Conservation (phyloP, 768 basidiomycete genomes). For the Gloeopeniophorella convolvens region DNA sequence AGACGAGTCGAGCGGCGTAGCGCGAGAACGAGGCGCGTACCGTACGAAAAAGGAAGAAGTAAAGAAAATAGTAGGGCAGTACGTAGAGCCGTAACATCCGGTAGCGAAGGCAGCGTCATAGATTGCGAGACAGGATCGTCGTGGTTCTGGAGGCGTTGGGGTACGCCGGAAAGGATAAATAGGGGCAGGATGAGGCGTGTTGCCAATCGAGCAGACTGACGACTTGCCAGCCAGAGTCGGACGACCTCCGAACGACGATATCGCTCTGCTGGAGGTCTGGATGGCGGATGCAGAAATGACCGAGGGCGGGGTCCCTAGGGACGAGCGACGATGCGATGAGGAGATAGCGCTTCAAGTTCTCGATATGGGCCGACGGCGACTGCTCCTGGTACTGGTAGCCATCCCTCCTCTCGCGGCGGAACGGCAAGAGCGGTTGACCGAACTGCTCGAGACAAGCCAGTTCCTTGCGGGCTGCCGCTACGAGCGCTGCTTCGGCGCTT, state of each 20-base stretch:
- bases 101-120: conserved; percentile 37
- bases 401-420: conserved; percentile 36
- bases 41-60: too few relatives aligned
- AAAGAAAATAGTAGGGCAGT: too few relatives aligned
- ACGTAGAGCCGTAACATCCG: too few relatives aligned
- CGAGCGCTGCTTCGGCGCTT: conserved; percentile 38
- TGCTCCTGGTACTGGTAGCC: conserved; percentile 40
- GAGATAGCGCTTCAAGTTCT: conserved; percentile 45
- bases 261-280: conserved; percentile 39
- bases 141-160: conserved; percentile 41
- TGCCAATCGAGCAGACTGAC: conserved; percentile 49
- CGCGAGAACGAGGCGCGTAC: too few relatives aligned
- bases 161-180: conserved; percentile 45
- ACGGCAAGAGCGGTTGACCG: conserved; percentile 42
- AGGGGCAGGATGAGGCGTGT: conserved; percentile 47
- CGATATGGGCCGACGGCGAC: conserved; percentile 37
- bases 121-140: conserved; percentile 35
- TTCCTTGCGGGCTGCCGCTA: conserved; percentile 40
- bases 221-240: conserved; percentile 37
- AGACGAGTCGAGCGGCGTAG: too few relatives aligned
- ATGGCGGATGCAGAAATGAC: conserved; percentile 43
- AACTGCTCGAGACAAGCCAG: conserved; percentile 41
- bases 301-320: conserved; percentile 33
- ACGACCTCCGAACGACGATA: conserved; percentile 40
- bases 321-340: conserved; percentile 42